Conservation (phyloP, 2,329 filamentous ascomycete genomes). For the Penicillium sp. region DNA sequence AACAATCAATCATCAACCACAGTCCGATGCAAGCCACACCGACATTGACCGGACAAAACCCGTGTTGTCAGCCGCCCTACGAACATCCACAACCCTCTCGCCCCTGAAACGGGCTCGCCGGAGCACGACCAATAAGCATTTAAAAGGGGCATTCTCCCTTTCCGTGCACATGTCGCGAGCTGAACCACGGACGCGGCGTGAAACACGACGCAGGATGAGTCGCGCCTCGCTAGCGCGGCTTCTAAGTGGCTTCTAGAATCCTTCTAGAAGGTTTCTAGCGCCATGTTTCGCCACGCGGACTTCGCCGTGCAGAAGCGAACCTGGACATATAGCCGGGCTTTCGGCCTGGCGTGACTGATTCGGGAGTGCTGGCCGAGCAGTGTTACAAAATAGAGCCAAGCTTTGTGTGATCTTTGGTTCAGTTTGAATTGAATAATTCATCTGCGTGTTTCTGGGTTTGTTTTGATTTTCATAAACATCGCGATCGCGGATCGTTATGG, state of each 20-base stretch:
- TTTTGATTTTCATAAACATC: neutral
- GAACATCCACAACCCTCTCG: neutral
- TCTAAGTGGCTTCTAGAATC: constrained; percentile 33
- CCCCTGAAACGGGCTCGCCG: neutral
- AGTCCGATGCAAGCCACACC: neutral
- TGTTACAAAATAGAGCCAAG: neutral
- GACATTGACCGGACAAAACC: neutral
- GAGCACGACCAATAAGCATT: neutral
- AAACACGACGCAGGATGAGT: neutral
- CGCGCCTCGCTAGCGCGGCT: constrained; percentile 2
- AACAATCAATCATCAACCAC: neutral
- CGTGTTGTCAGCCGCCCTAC: neutral
- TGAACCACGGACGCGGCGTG: neutral
- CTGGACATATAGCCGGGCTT: neutral
- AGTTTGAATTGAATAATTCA: neutral
- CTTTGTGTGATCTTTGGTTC: neutral
- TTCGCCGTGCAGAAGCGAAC: neutral
- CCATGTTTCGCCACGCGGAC: constrained; percentile 12
- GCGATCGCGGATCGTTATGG: neutral
- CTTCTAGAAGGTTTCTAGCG: constrained; percentile 38
- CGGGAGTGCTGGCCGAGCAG: neutral
- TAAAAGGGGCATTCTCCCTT: constrained; percentile 6
- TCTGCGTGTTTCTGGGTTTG: neutral
- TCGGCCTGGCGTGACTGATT: constrained; percentile 1
- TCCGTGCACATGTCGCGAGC: neutral